Conservation (phyloP, 495 filamentous ascomycete genomes). For the Aspergillus saccharolyticus region DNA sequence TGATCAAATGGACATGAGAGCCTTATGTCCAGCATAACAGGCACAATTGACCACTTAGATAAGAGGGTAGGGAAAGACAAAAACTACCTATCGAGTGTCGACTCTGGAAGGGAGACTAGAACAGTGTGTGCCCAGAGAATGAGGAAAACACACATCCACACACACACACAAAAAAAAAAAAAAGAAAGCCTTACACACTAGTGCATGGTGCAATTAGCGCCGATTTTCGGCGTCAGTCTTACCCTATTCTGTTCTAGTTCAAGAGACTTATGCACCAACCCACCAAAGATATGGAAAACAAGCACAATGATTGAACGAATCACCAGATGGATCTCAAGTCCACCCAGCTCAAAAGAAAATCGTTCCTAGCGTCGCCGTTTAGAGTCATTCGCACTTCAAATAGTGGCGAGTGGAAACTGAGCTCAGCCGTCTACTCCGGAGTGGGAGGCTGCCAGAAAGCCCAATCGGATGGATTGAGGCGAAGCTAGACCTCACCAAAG, state of each 20-base stretch:
- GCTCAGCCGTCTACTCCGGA: slow-evolving; percentile 18
- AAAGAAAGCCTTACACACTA: slow-evolving; percentile 9
- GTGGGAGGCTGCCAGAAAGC: slow-evolving; percentile 13
- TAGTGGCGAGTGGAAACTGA: slow-evolving; percentile 11
- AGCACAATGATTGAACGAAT: slow-evolving; percentile 13
- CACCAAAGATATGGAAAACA: slow-evolving; percentile 5
- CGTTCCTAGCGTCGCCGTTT: slow-evolving; percentile 40
- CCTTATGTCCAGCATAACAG: not conserved
- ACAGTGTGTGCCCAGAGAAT: not conserved
- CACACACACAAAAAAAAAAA: slow-evolving; percentile 6
- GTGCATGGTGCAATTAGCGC: slow-evolving; percentile 1
- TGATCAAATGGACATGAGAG: not conserved
- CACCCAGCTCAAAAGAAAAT: slow-evolving; percentile 25
- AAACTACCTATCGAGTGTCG: not conserved
- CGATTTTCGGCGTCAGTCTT: not conserved
- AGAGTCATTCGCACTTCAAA: slow-evolving; percentile 14
- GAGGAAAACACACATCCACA: too few relatives aligned
- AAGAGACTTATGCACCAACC: slow-evolving; percentile 9
- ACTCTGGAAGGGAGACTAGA: not conserved
- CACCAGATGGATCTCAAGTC: slow-evolving; percentile 11
- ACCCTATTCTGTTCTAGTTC: not conserved
- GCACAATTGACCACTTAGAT: too few relatives aligned
- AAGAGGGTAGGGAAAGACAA: not conserved
- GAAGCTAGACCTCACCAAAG: slow-evolving; percentile 3
- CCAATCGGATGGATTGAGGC: slow-evolving; percentile 19